These are phyloP conservation scores for Ganoderma boninense DNA, from an alignment of 1,284 basidiomycete species.

Conservation along the genomic window DNA sequence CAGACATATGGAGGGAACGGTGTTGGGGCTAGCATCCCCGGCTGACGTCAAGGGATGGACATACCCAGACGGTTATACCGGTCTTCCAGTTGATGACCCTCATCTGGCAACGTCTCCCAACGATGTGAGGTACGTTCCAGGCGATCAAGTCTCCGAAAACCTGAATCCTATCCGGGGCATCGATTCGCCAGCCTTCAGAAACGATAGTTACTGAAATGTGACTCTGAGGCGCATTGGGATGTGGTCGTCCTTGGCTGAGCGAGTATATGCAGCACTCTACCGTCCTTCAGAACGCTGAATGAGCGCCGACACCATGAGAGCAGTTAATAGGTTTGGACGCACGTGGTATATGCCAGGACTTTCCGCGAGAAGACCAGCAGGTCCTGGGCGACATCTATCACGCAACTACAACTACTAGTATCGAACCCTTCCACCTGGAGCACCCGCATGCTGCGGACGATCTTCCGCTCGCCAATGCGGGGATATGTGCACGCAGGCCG, in stretches of 20 bases:
- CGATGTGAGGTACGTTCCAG: background rate
- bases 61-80: background rate
- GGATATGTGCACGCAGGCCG: background rate
- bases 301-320: background rate
- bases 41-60: background rate
- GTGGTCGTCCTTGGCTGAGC: background rate
- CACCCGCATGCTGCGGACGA: background rate
- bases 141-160: background rate
- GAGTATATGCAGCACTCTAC: background rate
- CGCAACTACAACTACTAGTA: background rate
- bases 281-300: background rate
- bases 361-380: background rate
- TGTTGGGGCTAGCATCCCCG: too few species aligned
- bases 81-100: background rate
- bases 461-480: background rate
- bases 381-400: background rate
- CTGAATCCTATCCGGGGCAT: background rate
- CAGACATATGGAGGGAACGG: background rate
- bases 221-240: background rate
- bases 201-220: background rate
- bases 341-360: background rate
- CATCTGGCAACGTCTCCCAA: background rate
- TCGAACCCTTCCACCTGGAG: background rate
- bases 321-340: background rate
- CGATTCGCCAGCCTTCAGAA: background rate